Percentiles rank a stretch among this genome's conserved stretches.
These are phyloP conservation scores for Clonostachys solani DNA, from an alignment of 2,329 filamentous ascomycete genomes.

Conservation along the genomic window DNA sequence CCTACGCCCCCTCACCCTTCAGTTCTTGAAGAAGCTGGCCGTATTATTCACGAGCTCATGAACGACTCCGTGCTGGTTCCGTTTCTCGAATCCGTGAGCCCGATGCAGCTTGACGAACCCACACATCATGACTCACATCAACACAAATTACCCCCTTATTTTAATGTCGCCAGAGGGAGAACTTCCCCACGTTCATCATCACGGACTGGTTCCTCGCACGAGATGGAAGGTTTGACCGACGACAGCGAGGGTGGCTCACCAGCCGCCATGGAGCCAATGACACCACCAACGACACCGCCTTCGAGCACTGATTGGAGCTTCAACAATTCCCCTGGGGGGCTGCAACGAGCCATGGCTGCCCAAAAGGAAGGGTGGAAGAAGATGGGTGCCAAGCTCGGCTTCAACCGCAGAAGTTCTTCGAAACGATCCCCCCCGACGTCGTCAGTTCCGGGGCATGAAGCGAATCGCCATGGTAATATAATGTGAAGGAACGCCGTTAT, in stretches of 20 bases:
- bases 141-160: constrained; percentile 31
- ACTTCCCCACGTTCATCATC: not conserved
- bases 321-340: constrained; percentile 43
- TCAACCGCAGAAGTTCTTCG: constrained; percentile 45
- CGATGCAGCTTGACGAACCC: constrained; percentile 25
- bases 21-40: constrained; percentile 75
- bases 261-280: constrained; percentile 58
- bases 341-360: constrained; percentile 49
- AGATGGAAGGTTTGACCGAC: constrained; percentile 54
- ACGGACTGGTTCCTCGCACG: constrained; percentile 30
- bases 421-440: constrained; percentile 38
- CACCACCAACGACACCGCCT: constrained; percentile 70
- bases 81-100: constrained; percentile 69
- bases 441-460: constrained; percentile 31
- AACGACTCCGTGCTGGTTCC: constrained; percentile 93
- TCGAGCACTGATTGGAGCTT: constrained; percentile 49
- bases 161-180: not conserved
- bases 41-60: constrained; percentile 93
- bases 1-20: constrained; percentile 68
- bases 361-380: constrained; percentile 61
- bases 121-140: constrained; percentile 32
- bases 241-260: constrained; percentile 61
- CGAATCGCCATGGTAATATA: constrained; percentile 26
- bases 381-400: constrained; percentile 56
- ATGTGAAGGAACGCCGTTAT: constrained; percentile 44